Percentiles rank a stretch among this genome's conserved stretches.
phyloP scores from a whole-genome alignment of 257 asterid species.

The Jacaranda copaia region DNA sequence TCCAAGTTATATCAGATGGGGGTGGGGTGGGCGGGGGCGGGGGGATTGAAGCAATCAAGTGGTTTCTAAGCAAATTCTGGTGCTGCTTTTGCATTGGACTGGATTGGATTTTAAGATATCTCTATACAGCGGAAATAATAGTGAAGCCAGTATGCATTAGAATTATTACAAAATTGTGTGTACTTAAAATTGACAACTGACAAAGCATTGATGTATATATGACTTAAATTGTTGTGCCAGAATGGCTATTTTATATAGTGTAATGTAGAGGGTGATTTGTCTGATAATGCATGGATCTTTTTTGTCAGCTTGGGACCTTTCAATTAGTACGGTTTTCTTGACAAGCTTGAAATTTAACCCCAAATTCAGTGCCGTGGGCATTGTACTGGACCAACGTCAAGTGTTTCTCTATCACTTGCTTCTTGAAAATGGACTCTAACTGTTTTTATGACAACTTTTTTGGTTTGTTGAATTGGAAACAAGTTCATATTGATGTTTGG shows the following conservation, averaged over 20 bases:
- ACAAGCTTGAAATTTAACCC: background rate
- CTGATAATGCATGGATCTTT: background rate
- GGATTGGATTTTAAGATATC: conserved; percentile 55
- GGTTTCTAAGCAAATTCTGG: conserved; percentile 53
- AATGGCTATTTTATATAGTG: conserved; percentile 3
- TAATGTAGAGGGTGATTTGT: background rate
- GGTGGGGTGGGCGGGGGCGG: conserved; percentile 20
- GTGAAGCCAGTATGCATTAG: conserved; percentile 18
- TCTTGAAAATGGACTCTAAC: background rate
- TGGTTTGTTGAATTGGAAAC: background rate
- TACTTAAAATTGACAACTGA: conserved; percentile 14
- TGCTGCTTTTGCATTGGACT: conserved; percentile 38
- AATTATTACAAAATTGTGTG: background rate
- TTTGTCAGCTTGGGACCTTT: background rate
- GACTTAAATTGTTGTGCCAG: background rate
- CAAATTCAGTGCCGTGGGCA: background rate
- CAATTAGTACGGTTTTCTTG: background rate
- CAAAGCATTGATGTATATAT: background rate
- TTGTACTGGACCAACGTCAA: background rate
- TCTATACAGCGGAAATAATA: conserved; percentile 17
- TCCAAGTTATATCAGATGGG: conserved; percentile 42
- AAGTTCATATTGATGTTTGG: background rate
- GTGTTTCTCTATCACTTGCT: conserved; percentile 34
- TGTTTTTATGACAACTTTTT: background rate
- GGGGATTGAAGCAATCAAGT: conserved; percentile 51